A percentile compares a stretch with the other conserved stretches of the same genome.
Conservation (phyloP, 2,329 filamentous ascomycete species). For the Dothistroma pini region DNA sequence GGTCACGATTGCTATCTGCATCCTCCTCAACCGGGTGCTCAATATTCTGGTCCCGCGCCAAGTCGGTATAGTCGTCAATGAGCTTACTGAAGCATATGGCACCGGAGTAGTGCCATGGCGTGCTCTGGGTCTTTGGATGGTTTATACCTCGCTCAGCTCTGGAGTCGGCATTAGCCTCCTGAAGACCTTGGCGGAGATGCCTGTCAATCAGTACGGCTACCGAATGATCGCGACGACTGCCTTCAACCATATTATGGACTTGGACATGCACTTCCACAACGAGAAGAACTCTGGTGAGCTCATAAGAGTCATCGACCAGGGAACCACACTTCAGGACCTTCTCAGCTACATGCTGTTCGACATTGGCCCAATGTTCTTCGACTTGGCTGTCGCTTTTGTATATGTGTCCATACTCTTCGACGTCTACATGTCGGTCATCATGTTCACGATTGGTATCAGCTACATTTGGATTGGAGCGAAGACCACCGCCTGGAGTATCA, state of each 20-base stretch:
- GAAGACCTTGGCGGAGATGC: conserved; percentile 51
- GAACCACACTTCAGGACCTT: conserved; percentile 56
- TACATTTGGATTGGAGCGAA: conserved; percentile 53
- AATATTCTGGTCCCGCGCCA: conserved; percentile 78
- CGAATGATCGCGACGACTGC: conserved; percentile 57
- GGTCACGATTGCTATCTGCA: conserved; percentile 61
- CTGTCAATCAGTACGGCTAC: conserved; percentile 57
- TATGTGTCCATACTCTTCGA: conserved; percentile 63
- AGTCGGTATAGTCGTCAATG: conserved; percentile 73
- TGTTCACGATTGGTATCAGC: conserved; percentile 45
- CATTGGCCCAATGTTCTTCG: conserved; percentile 59
- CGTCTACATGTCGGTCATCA: conserved; percentile 54
- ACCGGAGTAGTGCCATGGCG: conserved; percentile 50
- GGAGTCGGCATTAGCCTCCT: conserved; percentile 51
- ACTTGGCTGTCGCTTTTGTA: conserved; percentile 58
- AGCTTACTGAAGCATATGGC: conserved; percentile 52
- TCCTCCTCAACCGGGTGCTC: conserved; percentile 67
- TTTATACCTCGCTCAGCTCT: conserved; percentile 49
- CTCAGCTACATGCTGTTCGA: conserved; percentile 59
- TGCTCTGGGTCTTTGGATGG: conserved; percentile 51
- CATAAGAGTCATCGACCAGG: conserved; percentile 62
- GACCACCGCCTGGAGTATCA: conserved; percentile 40
- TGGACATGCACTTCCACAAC: conserved; percentile 68
- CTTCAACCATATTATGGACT: conserved; percentile 64
- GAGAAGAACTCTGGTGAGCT: conserved; percentile 62